Conservation (phyloP, 2,329 filamentous ascomycete genomes). For the Scleromitrula shiraiana region DNA sequence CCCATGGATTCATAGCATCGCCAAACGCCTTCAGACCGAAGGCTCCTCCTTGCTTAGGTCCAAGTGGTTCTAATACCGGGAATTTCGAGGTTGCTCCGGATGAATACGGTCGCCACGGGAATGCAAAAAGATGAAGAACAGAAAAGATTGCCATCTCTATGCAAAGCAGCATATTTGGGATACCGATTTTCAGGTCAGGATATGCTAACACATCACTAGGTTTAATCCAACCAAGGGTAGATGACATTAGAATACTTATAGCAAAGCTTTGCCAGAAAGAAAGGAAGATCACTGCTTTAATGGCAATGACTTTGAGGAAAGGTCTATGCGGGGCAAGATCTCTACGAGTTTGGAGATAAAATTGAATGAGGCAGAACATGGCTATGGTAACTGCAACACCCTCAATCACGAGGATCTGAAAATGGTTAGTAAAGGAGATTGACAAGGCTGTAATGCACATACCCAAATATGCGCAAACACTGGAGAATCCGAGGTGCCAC, state of each 20-base stretch:
- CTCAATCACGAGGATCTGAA: conserved; percentile 58
- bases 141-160: conserved; percentile 80
- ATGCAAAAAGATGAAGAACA: conserved; percentile 73
- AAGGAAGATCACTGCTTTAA: conserved; percentile 87
- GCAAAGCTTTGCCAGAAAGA: conserved; percentile 75
- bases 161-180: conserved; percentile 70
- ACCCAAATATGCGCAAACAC: conserved; percentile 83
- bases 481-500: conserved; percentile 69
- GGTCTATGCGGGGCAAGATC: conserved; percentile 62
- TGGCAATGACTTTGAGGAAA: conserved; percentile 74
- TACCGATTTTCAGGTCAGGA: conserved; percentile 72
- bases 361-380: conserved; percentile 85
- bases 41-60: conserved; percentile 54
- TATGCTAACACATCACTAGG: conserved; percentile 46
- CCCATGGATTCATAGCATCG: conserved; percentile 74
- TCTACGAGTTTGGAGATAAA: conserved; percentile 68
- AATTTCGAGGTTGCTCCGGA: not conserved
- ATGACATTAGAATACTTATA: conserved; percentile 51
- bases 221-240: conserved; percentile 35
- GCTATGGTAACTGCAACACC: conserved; percentile 67
- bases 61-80: conserved; percentile 33
- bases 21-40: conserved; percentile 56
- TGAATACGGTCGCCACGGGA: conserved; percentile 64
- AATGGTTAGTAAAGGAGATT: conserved; percentile 10
- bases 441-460: conserved; percentile 22